Conservation (phyloP, 345 rosid species). For the Pistacia integerrima region DNA sequence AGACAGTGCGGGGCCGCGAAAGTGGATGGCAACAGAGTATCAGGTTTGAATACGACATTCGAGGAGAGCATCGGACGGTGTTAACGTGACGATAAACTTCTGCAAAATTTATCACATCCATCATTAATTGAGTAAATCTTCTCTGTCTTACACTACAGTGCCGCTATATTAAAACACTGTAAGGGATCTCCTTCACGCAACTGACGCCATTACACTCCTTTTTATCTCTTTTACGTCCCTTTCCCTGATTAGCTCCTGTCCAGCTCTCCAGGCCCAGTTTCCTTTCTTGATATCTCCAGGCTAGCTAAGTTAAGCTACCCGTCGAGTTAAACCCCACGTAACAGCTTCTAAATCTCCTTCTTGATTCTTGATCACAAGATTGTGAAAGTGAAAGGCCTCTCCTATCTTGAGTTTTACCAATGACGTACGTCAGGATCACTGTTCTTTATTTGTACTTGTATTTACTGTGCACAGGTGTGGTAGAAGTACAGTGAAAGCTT, state of each 20-base stretch:
- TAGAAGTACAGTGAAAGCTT: background rate
- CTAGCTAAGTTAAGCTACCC: no score
- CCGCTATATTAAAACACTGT: background rate
- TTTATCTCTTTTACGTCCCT: background rate
- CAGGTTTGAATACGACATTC: slow-evolving; percentile 26
- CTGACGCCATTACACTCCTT: slow-evolving; percentile 14
- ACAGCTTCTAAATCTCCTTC: background rate
- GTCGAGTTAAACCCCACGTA: background rate
- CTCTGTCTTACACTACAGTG: background rate
- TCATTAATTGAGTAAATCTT: background rate
- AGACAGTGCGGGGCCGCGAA: slow-evolving; percentile 18
- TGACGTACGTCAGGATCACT: background rate
- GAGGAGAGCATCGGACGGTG: slow-evolving; percentile 32
- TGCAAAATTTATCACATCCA: background rate
- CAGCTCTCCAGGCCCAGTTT: background rate
- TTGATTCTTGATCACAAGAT: background rate
- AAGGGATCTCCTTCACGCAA: slow-evolving; percentile 16
- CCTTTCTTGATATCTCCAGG: background rate
- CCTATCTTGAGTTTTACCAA: no score
- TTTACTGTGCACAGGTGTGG: background rate
- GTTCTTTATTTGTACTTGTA: background rate
- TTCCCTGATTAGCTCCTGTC: background rate
- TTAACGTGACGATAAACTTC: slow-evolving; percentile 12
- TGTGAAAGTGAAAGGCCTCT: no score
- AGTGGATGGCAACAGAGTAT: background rate